Evolutionary conservation across 2,329 filamentous ascomycete genomes (phyloP), one percentile per base, ranked within the genome.

Genomic region (Neobulgaria alba): DNA sequence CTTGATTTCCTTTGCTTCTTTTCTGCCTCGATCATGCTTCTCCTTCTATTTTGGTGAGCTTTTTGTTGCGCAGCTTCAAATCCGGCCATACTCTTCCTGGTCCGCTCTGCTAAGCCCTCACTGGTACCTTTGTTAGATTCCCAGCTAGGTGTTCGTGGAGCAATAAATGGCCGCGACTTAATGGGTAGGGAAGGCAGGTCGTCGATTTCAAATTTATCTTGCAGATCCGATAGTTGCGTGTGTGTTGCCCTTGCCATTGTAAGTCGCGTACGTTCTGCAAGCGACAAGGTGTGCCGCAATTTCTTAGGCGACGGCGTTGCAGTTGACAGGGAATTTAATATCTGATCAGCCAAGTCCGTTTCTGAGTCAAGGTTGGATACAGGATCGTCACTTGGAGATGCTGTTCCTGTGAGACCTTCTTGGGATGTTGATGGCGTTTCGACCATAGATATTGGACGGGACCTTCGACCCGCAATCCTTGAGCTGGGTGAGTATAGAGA

Each of bases 231-330:
- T 40, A 57, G 49, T 23, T 57, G 48, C 3, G 51, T 55, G 12
- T 60, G 61, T 1, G 76, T 72, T 34, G 75, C 67, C 3, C 78
- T 69, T 0, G 80, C 77, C 79, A 95, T 90, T 14, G 85, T 88
- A 39, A 87, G 71, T 14, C 84, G 77, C 0, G 89, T 93, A 35
- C 88, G 81, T 56, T 93, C 87, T 3, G 82, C 73, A 0, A 92
- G 71, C 0, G 81, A 79, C 7, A 82, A 62, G 0, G 69, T 72
- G 37, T 76, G 75, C 0, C 75, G 67, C 0, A 66, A 63, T 50
- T 77, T 79, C 32, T 64, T 57, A 0, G 77, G 77, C 0, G 77
- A 79, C 0, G 75, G 75, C 2, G 76, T 77, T 0, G 67, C 65
- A 33, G 67, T 67, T 17, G 68, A 63, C 57, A 79, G 71, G 0